Evolutionary conservation across 164 flowering plant genomes (phyloP).

Genomic region (Magnolia sinica): DNA sequence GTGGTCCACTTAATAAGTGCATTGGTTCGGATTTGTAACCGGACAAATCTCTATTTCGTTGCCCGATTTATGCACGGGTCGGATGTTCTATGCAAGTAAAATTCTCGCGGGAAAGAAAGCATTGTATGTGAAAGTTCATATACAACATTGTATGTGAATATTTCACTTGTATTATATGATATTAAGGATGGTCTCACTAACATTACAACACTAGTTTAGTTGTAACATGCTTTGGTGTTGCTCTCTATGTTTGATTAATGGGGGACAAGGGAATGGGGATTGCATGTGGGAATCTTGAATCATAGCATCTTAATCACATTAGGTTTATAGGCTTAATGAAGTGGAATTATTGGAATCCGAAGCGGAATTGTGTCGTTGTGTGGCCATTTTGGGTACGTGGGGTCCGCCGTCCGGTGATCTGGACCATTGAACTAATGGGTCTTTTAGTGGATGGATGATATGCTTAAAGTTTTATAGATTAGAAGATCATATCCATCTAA

Average conservation of each 20-base stretch:
- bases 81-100: neutral
- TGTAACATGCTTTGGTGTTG: conserved; percentile 9
- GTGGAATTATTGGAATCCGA: too few species aligned
- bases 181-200: conserved; percentile 7
- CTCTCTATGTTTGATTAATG: conserved; percentile 14
- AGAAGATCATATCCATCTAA: too few species aligned
- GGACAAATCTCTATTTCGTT: neutral
- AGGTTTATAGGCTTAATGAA: neutral
- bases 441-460: too few species aligned
- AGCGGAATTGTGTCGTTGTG: too few species aligned
- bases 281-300: conserved; percentile 10
- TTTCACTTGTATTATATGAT: neutral
- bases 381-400: too few species aligned
- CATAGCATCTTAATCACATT: neutral
- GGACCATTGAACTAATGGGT: too few species aligned
- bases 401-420: too few species aligned
- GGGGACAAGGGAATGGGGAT: conserved; percentile 13
- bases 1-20: too few species aligned
- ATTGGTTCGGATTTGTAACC: too few species aligned
- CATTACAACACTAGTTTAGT: neutral
- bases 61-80: neutral
- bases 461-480: too few species aligned
- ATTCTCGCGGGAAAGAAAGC: neutral
- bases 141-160: neutral
- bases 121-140: too few species aligned